Evolutionary conservation across 805 yeast species (phyloP), one percentile per base, ranked within the genome.

Genomic region (Ogataea pignaliae): DNA sequence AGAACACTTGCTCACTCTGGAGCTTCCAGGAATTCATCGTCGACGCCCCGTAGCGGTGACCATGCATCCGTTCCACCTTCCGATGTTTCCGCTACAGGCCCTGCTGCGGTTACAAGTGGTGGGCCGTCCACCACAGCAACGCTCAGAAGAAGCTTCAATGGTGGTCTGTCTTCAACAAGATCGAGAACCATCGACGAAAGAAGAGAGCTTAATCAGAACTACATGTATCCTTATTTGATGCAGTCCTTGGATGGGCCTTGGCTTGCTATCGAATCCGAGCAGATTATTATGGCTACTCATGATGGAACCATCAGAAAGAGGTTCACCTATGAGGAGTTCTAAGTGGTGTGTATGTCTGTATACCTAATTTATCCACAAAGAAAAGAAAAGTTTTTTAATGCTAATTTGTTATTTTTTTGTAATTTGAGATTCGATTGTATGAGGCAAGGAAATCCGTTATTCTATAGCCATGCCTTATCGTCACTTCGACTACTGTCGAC

Each of bases 201-300:
- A 40, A 71, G 96, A 46, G 96, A 88, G 59, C 57, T 74, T 37
- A 72, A 80, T 54, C 84, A 79, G 51, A 79, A 79, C 8, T 91
- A 89, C 54, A 82, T 80, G 37, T 90, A 87, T 61, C 96, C 96
- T 2, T 78, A 78, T 51, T 64, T 88, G 52, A 72, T 82, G 0
- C 77, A 75, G 40, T 76, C 78, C 5, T 65, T 91, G 37, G 96
- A 88, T 51, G 95, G 95, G 0, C 97, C 98, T 0, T 78, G 95
- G 78, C 70, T 90, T 30, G 85, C 83, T 1, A 69, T 82, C 13
- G 88, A 83, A 48, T 79, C 79, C 1, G 72, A 71, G 28, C 73
- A 75, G 47, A 68, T 75, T 33, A 68, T 78, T 15, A 67, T 75
- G 53, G 79, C 77, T 9, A 71, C 75, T 44, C 50, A 45, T 12